Evolutionary conservation across 2,329 filamentous ascomycete genomes (phyloP), one percentile per base, ranked within the genome.

Genomic region (Botrytis deweyae): DNA sequence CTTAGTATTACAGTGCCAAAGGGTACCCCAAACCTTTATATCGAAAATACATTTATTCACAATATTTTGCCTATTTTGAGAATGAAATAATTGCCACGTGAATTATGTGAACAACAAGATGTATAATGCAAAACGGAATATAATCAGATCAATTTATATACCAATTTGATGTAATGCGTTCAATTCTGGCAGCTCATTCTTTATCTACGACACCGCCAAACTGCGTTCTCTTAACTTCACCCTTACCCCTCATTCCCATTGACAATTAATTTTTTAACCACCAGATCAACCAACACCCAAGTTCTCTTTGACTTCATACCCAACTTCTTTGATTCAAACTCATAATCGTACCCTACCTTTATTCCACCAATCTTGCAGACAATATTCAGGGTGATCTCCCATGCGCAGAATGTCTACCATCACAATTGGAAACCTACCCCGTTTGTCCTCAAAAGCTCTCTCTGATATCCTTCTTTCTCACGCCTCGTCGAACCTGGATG

Each of bases 391-490:
- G 18, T 65, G 46, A 12, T 25, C 62, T n/a, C 36, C 49, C 2
- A 76, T 74, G 55, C 69, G 63, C 75, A 78, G 73, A 72, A 78
- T 80, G 78, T 63, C 75, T 29, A 73, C 65, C 40, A 70, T 76
- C 33, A 78, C 78, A 61, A 69, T 80, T 59, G 74, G 77, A 14
- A 79, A 63, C 25, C 77, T 81, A 6, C 79, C 80, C 12, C 80
- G 81, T 38, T 72, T 82, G 63, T 78, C 80, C n/a, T 73, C 80
- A 4, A 72, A 74, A 44, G 75, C 75, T 18, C 77, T 82, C 63
- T 80, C 80, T 36, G 61, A 77, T 38, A 77, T 81, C 22, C 65
- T 82, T 33, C 78, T 82, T 16, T 75, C 77, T 10, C 61, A 76
- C 46, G 55, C 73, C 5, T 74, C 76, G 25, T 74, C 78, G 5